These are phyloP conservation scores for Letharia lupina DNA, from an alignment of 495 filamentous ascomycete genomes.

Conservation along the genomic window DNA sequence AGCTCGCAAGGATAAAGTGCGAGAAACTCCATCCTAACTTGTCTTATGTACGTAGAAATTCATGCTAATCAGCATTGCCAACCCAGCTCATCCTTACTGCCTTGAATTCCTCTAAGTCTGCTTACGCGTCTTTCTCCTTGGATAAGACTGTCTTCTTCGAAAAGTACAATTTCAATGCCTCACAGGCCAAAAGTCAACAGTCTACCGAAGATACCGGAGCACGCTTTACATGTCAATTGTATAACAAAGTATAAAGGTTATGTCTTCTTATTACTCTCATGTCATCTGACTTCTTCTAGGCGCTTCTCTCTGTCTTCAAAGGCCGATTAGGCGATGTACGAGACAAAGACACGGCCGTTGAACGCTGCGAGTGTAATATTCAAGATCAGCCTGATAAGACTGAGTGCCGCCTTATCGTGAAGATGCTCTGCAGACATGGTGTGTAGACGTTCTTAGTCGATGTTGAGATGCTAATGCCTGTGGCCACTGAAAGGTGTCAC, in stretches of 20 bases:
- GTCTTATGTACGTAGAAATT: constrained; percentile 2
- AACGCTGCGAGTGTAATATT: constrained; percentile 78
- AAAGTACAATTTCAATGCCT: constrained; percentile 55
- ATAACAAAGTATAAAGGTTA: constrained; percentile 47
- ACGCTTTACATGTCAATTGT: constrained; percentile 68
- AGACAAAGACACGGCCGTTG: constrained; percentile 71
- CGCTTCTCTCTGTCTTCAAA: constrained; percentile 68
- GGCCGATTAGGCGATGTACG: constrained; percentile 48
- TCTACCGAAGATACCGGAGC: constrained; percentile 32
- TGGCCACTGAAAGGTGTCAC: constrained; percentile 52
- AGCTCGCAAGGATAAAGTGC: constrained; percentile 64
- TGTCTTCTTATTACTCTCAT: constrained; percentile 5
- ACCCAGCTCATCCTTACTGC: constrained; percentile 69
- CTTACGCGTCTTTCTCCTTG: constrained; percentile 76
- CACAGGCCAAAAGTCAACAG: constrained; percentile 18
- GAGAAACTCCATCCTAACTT: neutral
- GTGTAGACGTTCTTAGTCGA: neutral
- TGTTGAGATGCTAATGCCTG: neutral
- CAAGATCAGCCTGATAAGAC: constrained; percentile 61
- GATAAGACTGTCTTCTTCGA: constrained; percentile 72
- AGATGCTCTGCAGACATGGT: constrained; percentile 83
- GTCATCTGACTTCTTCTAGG: constrained; percentile 34
- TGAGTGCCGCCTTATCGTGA: constrained; percentile 73
- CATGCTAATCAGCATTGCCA: constrained; percentile 8
- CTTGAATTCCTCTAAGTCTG: constrained; percentile 87